Base-by-base conservation (phyloP, 78 protist species). In the Parvularia atlantis region DNA sequence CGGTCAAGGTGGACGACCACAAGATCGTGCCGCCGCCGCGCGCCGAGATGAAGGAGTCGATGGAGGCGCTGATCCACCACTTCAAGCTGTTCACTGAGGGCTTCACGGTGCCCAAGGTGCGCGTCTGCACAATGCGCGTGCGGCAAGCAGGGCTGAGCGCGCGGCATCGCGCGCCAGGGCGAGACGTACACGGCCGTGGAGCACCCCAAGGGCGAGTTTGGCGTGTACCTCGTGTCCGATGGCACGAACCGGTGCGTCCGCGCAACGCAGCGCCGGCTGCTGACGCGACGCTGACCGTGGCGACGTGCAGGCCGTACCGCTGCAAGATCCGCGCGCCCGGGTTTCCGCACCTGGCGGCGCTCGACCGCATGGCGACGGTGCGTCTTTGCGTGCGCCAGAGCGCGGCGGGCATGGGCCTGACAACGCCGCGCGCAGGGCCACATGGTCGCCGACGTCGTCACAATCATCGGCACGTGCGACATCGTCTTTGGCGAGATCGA, bases 21-120 rank as follows among this genome's bases (percentile, higher is more conserved):
- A 80, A 80, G 80, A 37, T 80, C 17, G 17, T 50, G 2, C 84
- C 84, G 24, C 84, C 84, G 44, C 46, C 61, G n/a, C 73, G 84
- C 30, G 70, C 62, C n/a, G 80, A 73, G 72, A 80, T 80, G 84
- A 80, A 80, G 76, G 70, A 67, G 35, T 64, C 66, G 35, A 78
- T 78, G 77, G 83, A 71, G 50, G 70, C 80, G 9, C 65, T 80
- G 37, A 80, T 80, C 69, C 80, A 73, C 66, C 84, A 80, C 52
- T 80, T 80, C 72, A 80, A 80, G 80, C 80, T 73, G 26, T 80
- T 24, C 75, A 69, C 84, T 5, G 84, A 80, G 80, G 84, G 84
- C 35, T 65, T 50, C 59, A 1, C 44, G 1, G 79, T 73, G 13
- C 80, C 79, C 6, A 11, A 48, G 16, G 48, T 43, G 48, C 48